phyloP scores from a whole-genome alignment of 495 filamentous ascomycete genomes.

The Hypoxylon lienhwacheense region DNA sequence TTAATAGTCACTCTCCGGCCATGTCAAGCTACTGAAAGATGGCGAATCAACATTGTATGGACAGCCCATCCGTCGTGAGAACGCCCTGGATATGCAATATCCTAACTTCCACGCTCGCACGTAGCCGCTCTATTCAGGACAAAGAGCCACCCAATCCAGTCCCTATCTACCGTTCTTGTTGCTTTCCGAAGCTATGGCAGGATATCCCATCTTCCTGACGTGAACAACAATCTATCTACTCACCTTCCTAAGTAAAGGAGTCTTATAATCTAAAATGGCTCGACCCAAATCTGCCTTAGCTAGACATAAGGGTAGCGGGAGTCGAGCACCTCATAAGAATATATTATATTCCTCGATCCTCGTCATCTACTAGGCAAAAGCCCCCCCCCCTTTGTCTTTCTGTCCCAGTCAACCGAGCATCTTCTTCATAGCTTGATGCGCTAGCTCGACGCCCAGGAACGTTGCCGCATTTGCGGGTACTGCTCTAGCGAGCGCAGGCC shows the following conservation, averaged over 20 bases:
- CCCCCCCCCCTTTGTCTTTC: too few species aligned
- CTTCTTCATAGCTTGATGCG: slow-evolving; percentile 80
- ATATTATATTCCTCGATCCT: too few species aligned
- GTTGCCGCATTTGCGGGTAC: slow-evolving; percentile 89
- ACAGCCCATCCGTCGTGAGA: not conserved
- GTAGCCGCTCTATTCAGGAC: not conserved
- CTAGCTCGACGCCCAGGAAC: slow-evolving; percentile 74
- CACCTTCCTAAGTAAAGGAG: not conserved
- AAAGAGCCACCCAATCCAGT: not conserved
- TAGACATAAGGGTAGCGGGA: too few species aligned
- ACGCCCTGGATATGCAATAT: slow-evolving; percentile 28
- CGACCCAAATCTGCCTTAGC: too few species aligned
- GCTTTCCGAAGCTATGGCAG: not conserved
- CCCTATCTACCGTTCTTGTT: not conserved
- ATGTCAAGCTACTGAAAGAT: not conserved
- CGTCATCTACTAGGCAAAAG: too few species aligned
- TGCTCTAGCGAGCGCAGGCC: slow-evolving; percentile 86
- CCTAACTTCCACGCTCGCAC: slow-evolving; percentile 8
- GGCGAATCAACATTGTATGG: slow-evolving; percentile 4
- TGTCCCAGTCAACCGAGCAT: slow-evolving; percentile 55
- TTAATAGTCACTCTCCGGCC: too few species aligned
- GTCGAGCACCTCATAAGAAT: too few species aligned
- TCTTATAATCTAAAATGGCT: too few species aligned
- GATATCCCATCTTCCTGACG: not conserved
- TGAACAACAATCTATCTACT: not conserved